A percentile compares a stretch with the other conserved stretches of the same genome.
Evolutionary conservation across 2,329 filamentous ascomycete species (phyloP).

Genomic region (Fusarium fujikuroi): DNA sequence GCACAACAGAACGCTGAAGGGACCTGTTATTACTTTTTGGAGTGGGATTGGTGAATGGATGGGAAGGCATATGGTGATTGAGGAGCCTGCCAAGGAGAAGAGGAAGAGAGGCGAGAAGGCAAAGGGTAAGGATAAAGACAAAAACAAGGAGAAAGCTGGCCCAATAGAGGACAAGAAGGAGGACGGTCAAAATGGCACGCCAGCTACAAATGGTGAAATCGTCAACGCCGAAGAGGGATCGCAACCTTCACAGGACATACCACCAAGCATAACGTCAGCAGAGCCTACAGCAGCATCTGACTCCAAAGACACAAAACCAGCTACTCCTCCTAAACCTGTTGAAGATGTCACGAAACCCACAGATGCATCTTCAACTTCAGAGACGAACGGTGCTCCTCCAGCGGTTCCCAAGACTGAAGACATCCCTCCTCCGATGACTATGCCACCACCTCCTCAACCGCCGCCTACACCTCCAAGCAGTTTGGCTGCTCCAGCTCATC

Average conservation of each 20-base stretch:
- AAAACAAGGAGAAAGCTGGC: conserved; percentile 19
- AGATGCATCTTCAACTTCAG: neutral
- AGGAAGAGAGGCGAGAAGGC: conserved; percentile 54
- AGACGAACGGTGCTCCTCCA: neutral
- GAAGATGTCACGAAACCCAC: conserved; percentile 6
- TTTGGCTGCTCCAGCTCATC: conserved; percentile 32
- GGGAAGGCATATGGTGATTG: conserved; percentile 72
- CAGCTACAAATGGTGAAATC: neutral
- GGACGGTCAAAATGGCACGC: neutral
- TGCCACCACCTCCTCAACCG: conserved; percentile 39
- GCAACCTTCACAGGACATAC: conserved; percentile 6
- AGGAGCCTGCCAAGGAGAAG: conserved; percentile 71
- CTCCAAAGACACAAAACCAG: neutral
- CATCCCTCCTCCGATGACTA: conserved; percentile 20
- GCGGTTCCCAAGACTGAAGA: conserved; percentile 22
- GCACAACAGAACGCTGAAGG: conserved; percentile 85
- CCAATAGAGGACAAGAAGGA: conserved; percentile 16
- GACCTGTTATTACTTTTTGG: conserved; percentile 91
- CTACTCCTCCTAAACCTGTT: conserved; percentile 2
- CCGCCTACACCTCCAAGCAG: conserved; percentile 32
- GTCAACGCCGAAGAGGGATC: conserved; percentile 24
- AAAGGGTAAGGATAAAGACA: conserved; percentile 37
- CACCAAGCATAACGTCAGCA: conserved; percentile 2
- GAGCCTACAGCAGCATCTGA: neutral
- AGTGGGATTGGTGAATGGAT: conserved; percentile 90